Conservation (phyloP, 768 basidiomycete genomes). For the Phaeotremella skinneri region DNA sequence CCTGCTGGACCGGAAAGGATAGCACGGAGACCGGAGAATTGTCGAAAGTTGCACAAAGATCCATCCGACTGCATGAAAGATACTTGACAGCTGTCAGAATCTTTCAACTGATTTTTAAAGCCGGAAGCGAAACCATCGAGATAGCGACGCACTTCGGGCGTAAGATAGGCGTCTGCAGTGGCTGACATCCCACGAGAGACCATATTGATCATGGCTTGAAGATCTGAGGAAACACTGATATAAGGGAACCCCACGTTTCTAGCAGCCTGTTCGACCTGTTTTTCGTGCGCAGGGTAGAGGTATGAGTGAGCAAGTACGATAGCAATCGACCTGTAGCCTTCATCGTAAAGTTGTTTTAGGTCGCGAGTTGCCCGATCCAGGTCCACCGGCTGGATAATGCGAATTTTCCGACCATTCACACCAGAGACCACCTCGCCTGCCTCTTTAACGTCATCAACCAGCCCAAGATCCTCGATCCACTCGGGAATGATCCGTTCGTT, state of each 20-base stretch:
- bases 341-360: conserved; percentile 68
- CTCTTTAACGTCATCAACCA: conserved; percentile 11
- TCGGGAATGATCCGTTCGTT: conserved; percentile 90
- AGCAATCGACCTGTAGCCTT: conserved; percentile 63
- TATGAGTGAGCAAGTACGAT: conserved; percentile 23
- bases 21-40: conserved; percentile 20
- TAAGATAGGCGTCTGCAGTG: conserved; percentile 91
- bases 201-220: conserved; percentile 54
- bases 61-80: conserved; percentile 90
- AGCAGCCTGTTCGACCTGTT: conserved; percentile 66
- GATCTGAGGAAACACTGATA: conserved; percentile 70
- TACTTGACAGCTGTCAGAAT: conserved; percentile 56
- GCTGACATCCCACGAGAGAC: conserved; percentile 86
- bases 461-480: conserved; percentile 44
- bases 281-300: conserved; percentile 80
- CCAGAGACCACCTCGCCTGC: conserved; percentile 66
- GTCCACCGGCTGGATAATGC: conserved; percentile 67
- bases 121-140: conserved; percentile 85
- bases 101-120: conserved; percentile 68
- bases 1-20: conserved; percentile 65
- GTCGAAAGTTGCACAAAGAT: conserved; percentile 37
- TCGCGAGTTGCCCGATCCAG: conserved; percentile 53
- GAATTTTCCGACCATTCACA: conserved; percentile 78
- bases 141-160: conserved; percentile 76
- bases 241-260: conserved; percentile 76